These are phyloP conservation scores for Cladophialophora yegresii DNA, from an alignment of 2,329 filamentous ascomycete species.

Conservation along the genomic window DNA sequence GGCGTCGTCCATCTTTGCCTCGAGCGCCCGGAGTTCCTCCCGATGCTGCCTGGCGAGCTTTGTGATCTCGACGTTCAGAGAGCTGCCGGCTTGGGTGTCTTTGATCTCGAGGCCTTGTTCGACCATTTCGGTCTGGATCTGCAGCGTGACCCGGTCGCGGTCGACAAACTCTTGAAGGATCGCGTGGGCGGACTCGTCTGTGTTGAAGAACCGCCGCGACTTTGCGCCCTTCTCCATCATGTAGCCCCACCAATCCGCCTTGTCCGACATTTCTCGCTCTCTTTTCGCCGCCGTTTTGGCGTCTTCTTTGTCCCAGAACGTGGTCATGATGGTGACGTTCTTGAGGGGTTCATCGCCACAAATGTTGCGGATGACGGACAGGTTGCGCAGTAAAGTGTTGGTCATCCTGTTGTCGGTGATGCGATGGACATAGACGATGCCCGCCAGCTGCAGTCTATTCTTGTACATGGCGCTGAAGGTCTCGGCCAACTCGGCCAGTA, in stretches of 20 bases:
- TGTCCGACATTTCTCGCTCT: neutral
- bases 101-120: conserved; percentile 1
- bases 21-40: neutral
- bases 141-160: neutral
- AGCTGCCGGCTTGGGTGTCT: neutral
- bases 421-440: conserved; percentile 7
- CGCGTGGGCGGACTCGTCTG: neutral
- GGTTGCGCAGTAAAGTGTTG: neutral
- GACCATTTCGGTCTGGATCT: neutral
- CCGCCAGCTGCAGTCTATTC: neutral
- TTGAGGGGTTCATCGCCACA: conserved; percentile 4
- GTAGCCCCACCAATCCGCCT: conserved; percentile 1
- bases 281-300: neutral
- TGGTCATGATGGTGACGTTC: neutral
- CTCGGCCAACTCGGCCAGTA: conserved; percentile 16
- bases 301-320: conserved; percentile 4
- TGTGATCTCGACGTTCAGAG: conserved; percentile 1
- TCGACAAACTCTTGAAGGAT: neutral
- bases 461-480: neutral
- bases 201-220: neutral
- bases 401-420: neutral
- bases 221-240: conserved; percentile 1
- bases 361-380: conserved; percentile 1
- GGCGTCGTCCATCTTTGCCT: neutral
- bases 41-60: neutral